These are phyloP conservation scores for Ascocoryne sarcoides DNA, from an alignment of 2,329 filamentous ascomycete species.

Conservation along the genomic window DNA sequence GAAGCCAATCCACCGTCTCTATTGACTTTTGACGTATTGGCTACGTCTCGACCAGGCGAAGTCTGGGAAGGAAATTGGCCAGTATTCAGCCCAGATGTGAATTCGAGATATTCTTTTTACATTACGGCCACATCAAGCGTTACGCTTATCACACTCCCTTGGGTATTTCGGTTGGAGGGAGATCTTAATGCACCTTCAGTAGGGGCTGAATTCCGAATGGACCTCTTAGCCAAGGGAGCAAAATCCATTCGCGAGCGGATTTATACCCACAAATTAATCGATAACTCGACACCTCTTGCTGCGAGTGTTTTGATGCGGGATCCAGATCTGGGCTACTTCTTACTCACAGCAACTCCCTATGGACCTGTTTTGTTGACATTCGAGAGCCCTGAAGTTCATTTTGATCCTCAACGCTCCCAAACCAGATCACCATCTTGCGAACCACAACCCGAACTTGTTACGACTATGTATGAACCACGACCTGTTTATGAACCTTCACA, in stretches of 20 bases:
- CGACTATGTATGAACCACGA: conserved; percentile 53
- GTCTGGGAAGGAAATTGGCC: conserved; percentile 51
- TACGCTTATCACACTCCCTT: conserved; percentile 50
- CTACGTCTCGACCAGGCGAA: conserved; percentile 47
- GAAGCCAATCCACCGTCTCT: conserved; percentile 38
- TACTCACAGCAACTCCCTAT: conserved; percentile 50
- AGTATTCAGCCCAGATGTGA: conserved; percentile 51
- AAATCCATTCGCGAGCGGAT: conserved; percentile 47
- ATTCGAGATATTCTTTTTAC: conserved; percentile 54
- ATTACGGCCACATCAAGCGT: conserved; percentile 53
- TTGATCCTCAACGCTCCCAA: conserved; percentile 36
- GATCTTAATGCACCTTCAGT: conserved; percentile 50
- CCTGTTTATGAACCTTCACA: conserved; percentile 57
- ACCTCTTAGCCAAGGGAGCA: conserved; percentile 46
- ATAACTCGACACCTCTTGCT: conserved; percentile 38
- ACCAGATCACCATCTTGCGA: conserved; percentile 36
- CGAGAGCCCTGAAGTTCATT: conserved; percentile 46
- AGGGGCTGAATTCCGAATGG: conserved; percentile 53
- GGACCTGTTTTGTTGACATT: conserved; percentile 52
- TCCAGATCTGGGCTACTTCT: conserved; percentile 54
- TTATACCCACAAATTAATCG: conserved; percentile 43
- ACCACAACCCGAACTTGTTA: conserved; percentile 36
- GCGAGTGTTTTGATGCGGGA: conserved; percentile 47
- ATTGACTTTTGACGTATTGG: conserved; percentile 53
- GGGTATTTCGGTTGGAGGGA: conserved; percentile 55